Percentiles rank a stretch among this genome's conserved stretches.
These are phyloP conservation scores for Cyberlindnera suaveolens DNA, from an alignment of 805 yeast genomes.

Conservation along the genomic window DNA sequence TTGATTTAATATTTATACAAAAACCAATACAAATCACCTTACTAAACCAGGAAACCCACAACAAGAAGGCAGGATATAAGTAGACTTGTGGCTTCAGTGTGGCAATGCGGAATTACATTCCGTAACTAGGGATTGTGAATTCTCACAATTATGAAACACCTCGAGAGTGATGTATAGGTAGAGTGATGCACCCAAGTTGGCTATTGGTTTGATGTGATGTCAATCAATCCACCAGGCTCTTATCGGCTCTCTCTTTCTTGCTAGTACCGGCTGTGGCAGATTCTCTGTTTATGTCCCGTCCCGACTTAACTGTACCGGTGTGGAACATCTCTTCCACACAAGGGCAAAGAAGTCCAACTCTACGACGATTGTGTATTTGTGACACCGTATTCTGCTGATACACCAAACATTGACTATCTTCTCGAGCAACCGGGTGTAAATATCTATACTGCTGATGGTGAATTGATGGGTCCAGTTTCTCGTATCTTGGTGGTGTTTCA, in stretches of 20 bases:
- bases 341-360: conserved; percentile 15
- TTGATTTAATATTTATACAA: too few species aligned
- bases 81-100: too few species aligned
- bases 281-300: conserved; percentile 27
- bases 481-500: conserved; percentile 28
- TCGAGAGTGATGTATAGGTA: too few species aligned
- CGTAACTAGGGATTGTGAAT: too few species aligned
- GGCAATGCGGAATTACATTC: too few species aligned
- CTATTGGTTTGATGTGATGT: too few species aligned
- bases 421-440: conserved; percentile 32
- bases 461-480: conserved; percentile 32
- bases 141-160: too few species aligned
- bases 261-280: not conserved
- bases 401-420: conserved; percentile 15
- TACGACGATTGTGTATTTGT: conserved; percentile 26
- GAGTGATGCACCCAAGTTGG: too few species aligned
- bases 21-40: too few species aligned
- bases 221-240: too few species aligned
- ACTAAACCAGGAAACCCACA: too few species aligned
- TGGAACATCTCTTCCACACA: conserved; percentile 29
- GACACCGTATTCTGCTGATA: conserved; percentile 27
- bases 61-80: too few species aligned
- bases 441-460: conserved; percentile 30
- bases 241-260: not conserved
- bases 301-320: conserved; percentile 30